Percentiles rank a stretch among this genome's conserved stretches.
phyloP scores from a whole-genome alignment of 169 alveolate species.

The Plasmodium falciparum region DNA sequence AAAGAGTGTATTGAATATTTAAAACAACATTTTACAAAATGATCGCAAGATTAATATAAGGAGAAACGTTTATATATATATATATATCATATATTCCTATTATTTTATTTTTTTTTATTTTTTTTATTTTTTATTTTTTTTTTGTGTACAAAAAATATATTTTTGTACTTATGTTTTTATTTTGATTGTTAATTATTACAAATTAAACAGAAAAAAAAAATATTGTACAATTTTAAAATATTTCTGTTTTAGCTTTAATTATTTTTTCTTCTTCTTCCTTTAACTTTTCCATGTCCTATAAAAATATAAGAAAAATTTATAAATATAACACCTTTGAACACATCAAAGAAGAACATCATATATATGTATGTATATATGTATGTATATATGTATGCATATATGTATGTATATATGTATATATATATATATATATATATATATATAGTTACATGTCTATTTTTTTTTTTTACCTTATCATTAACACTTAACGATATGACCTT shows the following conservation, averaged over 20 bases:
- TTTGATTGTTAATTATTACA: neutral
- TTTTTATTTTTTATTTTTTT: conserved; percentile 5
- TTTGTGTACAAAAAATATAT: neutral
- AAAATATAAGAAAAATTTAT: neutral
- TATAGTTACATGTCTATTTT: too few species aligned
- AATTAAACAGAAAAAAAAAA: neutral
- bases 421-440: too few species aligned
- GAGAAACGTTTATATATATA: neutral
- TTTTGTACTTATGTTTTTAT: neutral
- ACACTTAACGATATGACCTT: conserved; percentile 57
- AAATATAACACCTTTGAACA: neutral
- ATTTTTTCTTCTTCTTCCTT: conserved; percentile 74
- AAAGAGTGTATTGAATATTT: conserved; percentile 67
- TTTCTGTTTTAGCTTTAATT: conserved; percentile 59
- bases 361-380: too few species aligned
- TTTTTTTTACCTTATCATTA: conserved; percentile 39
- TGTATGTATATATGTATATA: too few species aligned
- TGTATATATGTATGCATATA: too few species aligned
- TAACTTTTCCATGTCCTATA: conserved; percentile 64
- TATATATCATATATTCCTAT: neutral
- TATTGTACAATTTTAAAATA: conserved; percentile 17
- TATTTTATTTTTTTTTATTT: neutral
- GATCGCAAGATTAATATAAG: neutral
- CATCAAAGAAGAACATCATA: too few species aligned
- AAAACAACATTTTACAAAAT: conserved; percentile 39